These are phyloP conservation scores for Anisogramma anomala DNA, from an alignment of 2,329 filamentous ascomycete genomes.

Conservation along the genomic window DNA sequence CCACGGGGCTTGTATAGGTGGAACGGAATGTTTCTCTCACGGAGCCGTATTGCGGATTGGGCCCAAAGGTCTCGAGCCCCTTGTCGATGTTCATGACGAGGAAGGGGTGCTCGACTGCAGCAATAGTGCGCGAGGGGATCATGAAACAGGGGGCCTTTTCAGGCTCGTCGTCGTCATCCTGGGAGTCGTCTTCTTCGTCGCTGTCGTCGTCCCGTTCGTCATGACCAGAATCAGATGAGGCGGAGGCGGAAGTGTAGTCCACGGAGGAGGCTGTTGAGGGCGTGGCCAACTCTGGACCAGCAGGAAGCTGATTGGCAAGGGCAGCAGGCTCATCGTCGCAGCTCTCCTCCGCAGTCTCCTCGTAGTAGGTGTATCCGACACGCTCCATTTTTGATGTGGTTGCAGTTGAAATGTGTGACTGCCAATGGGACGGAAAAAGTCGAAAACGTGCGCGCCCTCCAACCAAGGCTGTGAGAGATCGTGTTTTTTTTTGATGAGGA, in stretches of 20 bases:
- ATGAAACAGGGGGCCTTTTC: conserved; percentile 25
- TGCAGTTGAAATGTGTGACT: background rate
- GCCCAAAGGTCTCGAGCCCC: conserved; percentile 30
- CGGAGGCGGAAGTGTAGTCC: background rate
- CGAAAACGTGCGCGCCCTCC: background rate
- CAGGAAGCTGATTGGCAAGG: background rate
- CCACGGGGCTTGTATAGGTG: no score
- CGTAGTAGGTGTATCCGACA: background rate
- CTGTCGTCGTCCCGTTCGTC: conserved; percentile 2
- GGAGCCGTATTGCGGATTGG: conserved; percentile 26
- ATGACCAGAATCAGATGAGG: background rate
- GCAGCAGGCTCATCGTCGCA: conserved; percentile 5
- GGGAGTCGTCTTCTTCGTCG: conserved; percentile 1
- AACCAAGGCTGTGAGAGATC: no score
- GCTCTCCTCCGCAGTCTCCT: conserved; percentile 1
- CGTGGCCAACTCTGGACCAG: no score
- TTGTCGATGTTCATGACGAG: conserved; percentile 30
- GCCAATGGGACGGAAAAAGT: background rate
- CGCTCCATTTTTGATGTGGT: conserved; percentile 3
- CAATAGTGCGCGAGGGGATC: conserved; percentile 27
- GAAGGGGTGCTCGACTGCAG: conserved; percentile 34
- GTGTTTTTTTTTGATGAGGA: no score
- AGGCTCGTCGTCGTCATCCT: conserved; percentile 4
- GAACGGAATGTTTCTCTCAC: conserved; percentile 23
- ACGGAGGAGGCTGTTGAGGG: background rate